Conservation (phyloP, 192 early-diverging fungal species). For the Backusella tuberculispora region DNA sequence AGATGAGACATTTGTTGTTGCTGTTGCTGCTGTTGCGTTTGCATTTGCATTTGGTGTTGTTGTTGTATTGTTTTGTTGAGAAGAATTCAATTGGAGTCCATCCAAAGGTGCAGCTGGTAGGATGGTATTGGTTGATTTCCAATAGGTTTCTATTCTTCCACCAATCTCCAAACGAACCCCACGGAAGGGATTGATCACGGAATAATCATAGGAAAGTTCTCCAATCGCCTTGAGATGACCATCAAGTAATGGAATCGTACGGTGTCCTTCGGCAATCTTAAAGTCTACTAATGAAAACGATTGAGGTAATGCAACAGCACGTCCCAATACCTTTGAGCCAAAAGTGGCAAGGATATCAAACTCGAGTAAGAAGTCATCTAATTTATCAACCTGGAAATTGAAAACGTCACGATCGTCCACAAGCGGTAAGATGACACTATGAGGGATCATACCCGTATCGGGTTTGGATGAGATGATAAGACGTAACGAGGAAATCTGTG, state of each 20-base stretch:
- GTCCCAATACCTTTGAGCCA: constrained; percentile 91
- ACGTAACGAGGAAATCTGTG: constrained; percentile 77
- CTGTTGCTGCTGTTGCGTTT: constrained; percentile 31
- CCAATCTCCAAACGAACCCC: constrained; percentile 92
- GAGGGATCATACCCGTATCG: constrained; percentile 86
- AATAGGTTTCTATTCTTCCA: constrained; percentile 97
- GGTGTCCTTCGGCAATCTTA: constrained; percentile 40
- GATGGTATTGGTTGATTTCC: constrained; percentile 93
- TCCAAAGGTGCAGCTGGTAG: constrained; percentile 21
- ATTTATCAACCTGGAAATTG: constrained; percentile 81
- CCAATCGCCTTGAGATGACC: constrained; percentile 91
- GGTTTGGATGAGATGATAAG: constrained; percentile 88
- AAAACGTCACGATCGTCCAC: constrained; percentile 82
- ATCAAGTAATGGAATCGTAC: constrained; percentile 82
- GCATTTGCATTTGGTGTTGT: neutral
- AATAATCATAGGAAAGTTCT: constrained; percentile 82
- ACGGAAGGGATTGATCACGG: constrained; percentile 85
- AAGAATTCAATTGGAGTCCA: constrained; percentile 27
- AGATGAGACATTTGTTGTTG: constrained; percentile 19
- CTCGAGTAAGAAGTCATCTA: constrained; percentile 82
- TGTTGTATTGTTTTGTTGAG: constrained; percentile 22
- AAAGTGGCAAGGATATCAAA: constrained; percentile 98
- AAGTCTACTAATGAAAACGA: constrained; percentile 56
- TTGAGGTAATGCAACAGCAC: constrained; percentile 78
- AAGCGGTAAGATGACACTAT: constrained; percentile 88